Conservation (phyloP, 805 yeast genomes). For the Priceomyces castillae region DNA sequence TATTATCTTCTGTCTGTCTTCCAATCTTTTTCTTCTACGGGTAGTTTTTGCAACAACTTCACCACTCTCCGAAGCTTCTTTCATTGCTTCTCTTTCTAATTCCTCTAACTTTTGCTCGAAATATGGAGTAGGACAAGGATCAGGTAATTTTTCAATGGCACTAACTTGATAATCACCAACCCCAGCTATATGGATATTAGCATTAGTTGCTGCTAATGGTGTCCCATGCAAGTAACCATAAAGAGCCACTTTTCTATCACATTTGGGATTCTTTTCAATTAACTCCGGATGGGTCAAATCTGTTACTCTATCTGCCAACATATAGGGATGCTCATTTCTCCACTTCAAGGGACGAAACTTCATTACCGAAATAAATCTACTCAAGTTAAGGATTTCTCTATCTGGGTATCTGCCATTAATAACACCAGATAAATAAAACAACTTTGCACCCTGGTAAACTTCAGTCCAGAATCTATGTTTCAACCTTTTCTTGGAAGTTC, state of each 20-base stretch:
- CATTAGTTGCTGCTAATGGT: constrained; percentile 63
- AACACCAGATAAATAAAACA: constrained; percentile 92
- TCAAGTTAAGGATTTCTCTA: constrained; percentile 86
- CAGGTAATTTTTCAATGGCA: constrained; percentile 85
- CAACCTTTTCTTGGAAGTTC: constrained; percentile 87
- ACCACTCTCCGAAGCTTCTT: constrained; percentile 61
- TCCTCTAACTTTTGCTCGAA: constrained; percentile 85
- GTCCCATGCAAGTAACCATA: constrained; percentile 97
- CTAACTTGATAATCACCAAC: constrained; percentile 83
- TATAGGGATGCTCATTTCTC: constrained; percentile 97
- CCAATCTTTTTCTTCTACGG: constrained; percentile 81
- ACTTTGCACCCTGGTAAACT: constrained; percentile 96
- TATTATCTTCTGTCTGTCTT: constrained; percentile 88
- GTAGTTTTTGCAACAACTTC: constrained; percentile 50
- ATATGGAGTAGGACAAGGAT: constrained; percentile 98
- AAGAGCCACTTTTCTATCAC: constrained; percentile 84
- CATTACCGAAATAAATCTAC: constrained; percentile 94
- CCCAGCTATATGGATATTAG: constrained; percentile 91
- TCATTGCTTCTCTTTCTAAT: constrained; percentile 67
- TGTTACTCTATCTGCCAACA: constrained; percentile 85
- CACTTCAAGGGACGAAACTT: constrained; percentile 98
- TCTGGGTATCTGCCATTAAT: constrained; percentile 97
- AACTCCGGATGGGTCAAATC: constrained; percentile 91
- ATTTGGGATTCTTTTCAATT: constrained; percentile 74
- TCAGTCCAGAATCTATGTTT: constrained; percentile 98